Evolutionary conservation across 768 basidiomycete species (phyloP), one percentile per base, ranked within the genome.

Genomic region (Phanerochaete sordida): DNA sequence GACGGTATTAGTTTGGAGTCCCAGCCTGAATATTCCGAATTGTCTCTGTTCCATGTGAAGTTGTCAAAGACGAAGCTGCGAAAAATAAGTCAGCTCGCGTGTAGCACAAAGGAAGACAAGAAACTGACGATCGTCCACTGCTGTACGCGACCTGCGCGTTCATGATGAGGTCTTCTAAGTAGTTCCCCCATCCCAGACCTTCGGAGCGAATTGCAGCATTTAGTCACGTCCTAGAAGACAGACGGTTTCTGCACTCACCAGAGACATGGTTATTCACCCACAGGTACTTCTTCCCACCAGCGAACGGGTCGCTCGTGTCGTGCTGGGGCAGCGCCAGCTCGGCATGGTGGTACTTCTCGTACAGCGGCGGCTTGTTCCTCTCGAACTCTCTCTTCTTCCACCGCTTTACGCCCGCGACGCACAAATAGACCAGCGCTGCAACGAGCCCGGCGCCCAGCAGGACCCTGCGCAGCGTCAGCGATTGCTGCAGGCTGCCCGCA

Each of bases 111-210:
- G n/a, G n/a, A 5, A 19, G 12, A 37, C 23, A 8, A 0, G 8
- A 45, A 12, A 75, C 84, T 59, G 68, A 86, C 81, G 81, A 74
- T 63, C 84, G 71, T 28, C 77, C 76, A 0, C 81, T 70, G 2
- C 73, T 69, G 51, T 79, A 75, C 0, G 85, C 81, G 3, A 87
- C 68, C 49, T 82, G 73, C 0, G 82, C 75, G 54, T 82, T 79
- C 52, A 86, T 66, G 4, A 86, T 58, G 59, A 83, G 77, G 58
- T 86, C 85, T 61, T 87, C 83, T 73, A 86, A 73, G 9, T 70
- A 76, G 56, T 88, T 88, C 2, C 85, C 85, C 83, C 83, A 87
- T 2, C 86, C 86, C 45, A 78, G 75, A 9, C 66, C 83, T 83
- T 4, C 26, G 16, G 33, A 43, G 4, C 8, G 33, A 16, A 43